A percentile compares a stretch with the other conserved stretches of the same genome.
These are phyloP conservation scores for Trichophyton schoenleinii DNA, from an alignment of 2,329 filamentous ascomycete genomes.

Conservation along the genomic window DNA sequence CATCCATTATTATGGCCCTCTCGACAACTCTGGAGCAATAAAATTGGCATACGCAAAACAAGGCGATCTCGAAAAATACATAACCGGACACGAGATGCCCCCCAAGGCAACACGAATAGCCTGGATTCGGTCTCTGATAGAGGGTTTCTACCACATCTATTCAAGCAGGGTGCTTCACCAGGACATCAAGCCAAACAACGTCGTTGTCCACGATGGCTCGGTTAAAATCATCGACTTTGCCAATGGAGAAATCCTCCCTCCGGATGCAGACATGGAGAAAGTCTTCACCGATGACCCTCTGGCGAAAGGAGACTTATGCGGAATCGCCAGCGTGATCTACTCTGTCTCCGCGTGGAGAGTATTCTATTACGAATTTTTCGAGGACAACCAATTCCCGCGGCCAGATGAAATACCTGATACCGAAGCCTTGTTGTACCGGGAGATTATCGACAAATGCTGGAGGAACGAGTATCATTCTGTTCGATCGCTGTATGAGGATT, in stretches of 20 bases:
- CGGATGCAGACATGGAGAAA: constrained; percentile 9
- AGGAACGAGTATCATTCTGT: constrained; percentile 8
- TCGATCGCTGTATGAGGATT: constrained; percentile 9
- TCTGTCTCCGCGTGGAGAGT: constrained; percentile 11
- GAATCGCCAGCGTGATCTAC: constrained; percentile 13
- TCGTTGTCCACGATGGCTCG: constrained; percentile 8
- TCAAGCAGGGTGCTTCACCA: constrained; percentile 13
- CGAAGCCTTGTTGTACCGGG: constrained; percentile 3
- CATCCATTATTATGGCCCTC: constrained; percentile 11
- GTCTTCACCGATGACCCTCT: constrained; percentile 11
- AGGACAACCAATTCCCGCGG: constrained; percentile 9
- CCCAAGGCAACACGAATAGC: constrained; percentile 6
- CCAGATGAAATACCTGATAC: constrained; percentile 10
- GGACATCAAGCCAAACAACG: constrained; percentile 13
- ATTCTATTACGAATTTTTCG: constrained; percentile 12
- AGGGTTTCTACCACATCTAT: constrained; percentile 12
- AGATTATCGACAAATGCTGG: constrained; percentile 10
- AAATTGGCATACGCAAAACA: constrained; percentile 12
- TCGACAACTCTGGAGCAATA: constrained; percentile 10
- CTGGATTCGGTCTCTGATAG: constrained; percentile 11
- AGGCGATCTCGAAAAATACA: constrained; percentile 11
- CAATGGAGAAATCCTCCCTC: constrained; percentile 11
- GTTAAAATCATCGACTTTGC: constrained; percentile 11
- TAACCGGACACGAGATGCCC: constrained; percentile 8
- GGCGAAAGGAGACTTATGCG: constrained; percentile 11